Evolutionary conservation across 2,329 filamentous ascomycete species (phyloP), one percentile per base, ranked within the genome.

Genomic region (Fonsecaea nubica): DNA sequence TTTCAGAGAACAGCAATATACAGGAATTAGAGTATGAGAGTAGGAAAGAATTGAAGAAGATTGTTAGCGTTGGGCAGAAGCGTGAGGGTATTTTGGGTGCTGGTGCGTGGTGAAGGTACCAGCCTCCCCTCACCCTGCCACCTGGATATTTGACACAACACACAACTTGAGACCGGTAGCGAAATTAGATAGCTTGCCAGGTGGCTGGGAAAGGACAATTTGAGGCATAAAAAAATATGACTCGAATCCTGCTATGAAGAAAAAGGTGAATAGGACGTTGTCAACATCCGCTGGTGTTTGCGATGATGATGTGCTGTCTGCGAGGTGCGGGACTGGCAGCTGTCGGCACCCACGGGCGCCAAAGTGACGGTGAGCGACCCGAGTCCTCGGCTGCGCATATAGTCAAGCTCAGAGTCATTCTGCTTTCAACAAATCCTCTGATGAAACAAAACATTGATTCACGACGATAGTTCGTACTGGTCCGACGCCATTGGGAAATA

Each of bases 51-150:
- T 56, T 59, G 45, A 63, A 48, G 56, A 64, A 40, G 60, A 35
- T 40, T 42, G 32, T 42, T 38, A 58, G 52, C 36, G 60, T 67
- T 57, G 61, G 65, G 60, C 56, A 61, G 56, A 59, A 55, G 33
- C 32, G 52, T 30, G 55, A 58, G 21, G 56, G 48, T 61, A 61
- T 67, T 64, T 62, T 42, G 52, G 42, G 58, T 40, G 58, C 45
- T 62, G 58, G 58, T 53, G 45, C 54, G 18, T 40, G 54, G 35
- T 54, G 42, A 25, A 58, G 56, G 50, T 65, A 65, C 63, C 63
- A 65, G 52, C 63, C 63, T 55, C 59, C 50, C 18, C n/a, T 56
- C 50, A 42, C 60, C 57, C 63, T 57, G 58, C 62, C 62, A 64
- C 62, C 63, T 25, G 50, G 55, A 59, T 65, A 61, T 54, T 38